These are phyloP conservation scores for Phaffomyces thermotolerans DNA, from an alignment of 805 yeast species.

Conservation along the genomic window DNA sequence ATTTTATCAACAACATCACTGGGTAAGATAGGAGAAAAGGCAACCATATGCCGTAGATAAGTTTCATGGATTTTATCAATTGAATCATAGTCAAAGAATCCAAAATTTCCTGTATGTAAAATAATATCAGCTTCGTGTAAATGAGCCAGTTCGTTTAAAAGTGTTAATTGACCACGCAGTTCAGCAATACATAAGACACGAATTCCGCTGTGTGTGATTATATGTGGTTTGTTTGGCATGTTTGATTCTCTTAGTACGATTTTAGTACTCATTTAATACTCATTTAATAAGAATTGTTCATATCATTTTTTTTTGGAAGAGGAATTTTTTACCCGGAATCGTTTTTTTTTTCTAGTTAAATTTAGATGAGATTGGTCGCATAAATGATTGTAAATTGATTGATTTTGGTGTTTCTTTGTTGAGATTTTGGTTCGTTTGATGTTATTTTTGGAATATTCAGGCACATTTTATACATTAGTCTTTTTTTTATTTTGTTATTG, in stretches of 20 bases:
- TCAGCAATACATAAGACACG: constrained; percentile 48
- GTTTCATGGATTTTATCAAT: constrained; percentile 47
- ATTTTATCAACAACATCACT: constrained; percentile 42
- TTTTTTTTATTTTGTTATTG: background rate
- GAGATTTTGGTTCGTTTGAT: too few relatives aligned
- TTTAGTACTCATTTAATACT: background rate
- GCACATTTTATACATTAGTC: too few relatives aligned
- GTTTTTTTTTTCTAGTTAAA: too few relatives aligned
- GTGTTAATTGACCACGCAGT: constrained; percentile 44
- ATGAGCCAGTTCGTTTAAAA: constrained; percentile 42
- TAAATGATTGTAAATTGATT: too few relatives aligned
- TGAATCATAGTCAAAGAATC: constrained; percentile 59
- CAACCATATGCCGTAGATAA: constrained; percentile 57
- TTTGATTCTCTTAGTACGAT: background rate
- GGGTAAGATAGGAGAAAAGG: constrained; percentile 53
- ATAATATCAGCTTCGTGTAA: constrained; percentile 42
- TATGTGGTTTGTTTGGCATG: background rate
- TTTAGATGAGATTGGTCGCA: too few relatives aligned
- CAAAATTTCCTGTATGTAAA: constrained; percentile 74
- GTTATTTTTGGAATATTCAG: too few relatives aligned
- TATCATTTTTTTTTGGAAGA: too few relatives aligned
- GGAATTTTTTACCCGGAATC: too few relatives aligned
- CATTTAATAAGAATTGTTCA: too few relatives aligned
- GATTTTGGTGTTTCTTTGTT: too few relatives aligned
- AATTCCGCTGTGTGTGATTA: constrained; percentile 25